Base-by-base conservation (phyloP, 768 basidiomycete genomes). In the Pseudohyphozyma bogoriensis region DNA sequence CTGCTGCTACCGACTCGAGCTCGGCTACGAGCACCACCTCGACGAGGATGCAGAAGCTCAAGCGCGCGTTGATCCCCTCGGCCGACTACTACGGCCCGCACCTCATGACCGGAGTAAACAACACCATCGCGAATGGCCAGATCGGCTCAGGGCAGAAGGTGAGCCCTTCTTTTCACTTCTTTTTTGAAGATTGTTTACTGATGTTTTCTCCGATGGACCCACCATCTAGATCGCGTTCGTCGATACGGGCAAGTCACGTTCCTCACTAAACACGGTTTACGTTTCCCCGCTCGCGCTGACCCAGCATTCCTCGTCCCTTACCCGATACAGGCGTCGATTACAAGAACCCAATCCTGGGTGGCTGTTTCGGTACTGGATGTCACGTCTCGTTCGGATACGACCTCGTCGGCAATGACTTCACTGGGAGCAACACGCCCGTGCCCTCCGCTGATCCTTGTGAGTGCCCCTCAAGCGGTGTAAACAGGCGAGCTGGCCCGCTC, bases 101-200 rank as follows among this genome's bases (percentile, higher is more conserved):
- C 40, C 44, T 56, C n/a, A 51, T 59, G 52, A 64, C 66, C 7
- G 81, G 82, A 24, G 84, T 85, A 2, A 81, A 85, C 66, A 80
- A 79, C 61, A 76, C 84, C 24, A 84, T 86, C 68, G 81, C 82
- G 8, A 68, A 78, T 62, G 84, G 83, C 1, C 77, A 82, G 67
- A 76, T 77, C 31, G 85, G 86, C 16, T 78, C 78, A 42, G 84
- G 84, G 3, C 75, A 85, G 71, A 84, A 83, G 32, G 49, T 51
- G 31, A 18, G 37, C 18, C 37, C 44, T 22, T 46, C 15, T 28
- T 28, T 28, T 28, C 9, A 24, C 37, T 28, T 4, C 24, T 46
- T 11, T 13, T 26, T 2, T 24, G 44, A 24, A 11, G 44, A 24
- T 11, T 6, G 44, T 20, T n/a, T 20, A 37, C 45, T 46, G 45